Evolutionary conservation across 768 basidiomycete genomes (phyloP), one percentile per base, ranked within the genome.

Genomic region (Mycena galericulata): DNA sequence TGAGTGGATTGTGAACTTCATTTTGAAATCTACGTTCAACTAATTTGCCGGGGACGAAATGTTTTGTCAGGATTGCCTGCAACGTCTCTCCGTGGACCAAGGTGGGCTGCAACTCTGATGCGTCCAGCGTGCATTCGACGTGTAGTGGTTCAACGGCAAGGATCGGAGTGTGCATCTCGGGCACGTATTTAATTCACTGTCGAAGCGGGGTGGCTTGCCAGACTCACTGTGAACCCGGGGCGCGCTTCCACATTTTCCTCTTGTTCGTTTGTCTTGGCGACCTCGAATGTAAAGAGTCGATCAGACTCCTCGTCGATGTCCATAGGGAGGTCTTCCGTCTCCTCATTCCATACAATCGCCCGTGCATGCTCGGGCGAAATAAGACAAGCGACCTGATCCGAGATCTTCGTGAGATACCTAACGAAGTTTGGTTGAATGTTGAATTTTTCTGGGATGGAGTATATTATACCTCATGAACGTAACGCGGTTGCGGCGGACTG

Each of bases 401-500:
- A 78, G 41, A 90, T 80, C 76, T 88, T 88, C 1, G 82, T 88
- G 15, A 90, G 83, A 69, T 91, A 90, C 53, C 90, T 90, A 38
- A 24, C 22, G 41, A 47, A 50, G 32, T n/a, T 38, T 40, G 14
- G 56, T 47, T 51, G 30, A 54, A 69, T 51, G 36, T 36, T 36
- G 8, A 14, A 14, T 36, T 14, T 27, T 4, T 20, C 29, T 8
- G 24, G 14, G 49, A 51, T n/a, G 29, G 24, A 12, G 30, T 8
- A n/a, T 47, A 7, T 62, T 76, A 41, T 75, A 87, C 89, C 89
- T 77, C 87, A 90, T 89, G 70, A 90, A 90, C 0, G 88, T 88
- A 3, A 86, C 79, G 8, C 89, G 81, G 76, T 89, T 90, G 3
- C 85, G 82, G 30, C 80, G 73, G 53, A 87, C 82, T 4, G 86